Base-by-base conservation (phyloP, 768 basidiomycete species). In the Amyloporia xantha region DNA sequence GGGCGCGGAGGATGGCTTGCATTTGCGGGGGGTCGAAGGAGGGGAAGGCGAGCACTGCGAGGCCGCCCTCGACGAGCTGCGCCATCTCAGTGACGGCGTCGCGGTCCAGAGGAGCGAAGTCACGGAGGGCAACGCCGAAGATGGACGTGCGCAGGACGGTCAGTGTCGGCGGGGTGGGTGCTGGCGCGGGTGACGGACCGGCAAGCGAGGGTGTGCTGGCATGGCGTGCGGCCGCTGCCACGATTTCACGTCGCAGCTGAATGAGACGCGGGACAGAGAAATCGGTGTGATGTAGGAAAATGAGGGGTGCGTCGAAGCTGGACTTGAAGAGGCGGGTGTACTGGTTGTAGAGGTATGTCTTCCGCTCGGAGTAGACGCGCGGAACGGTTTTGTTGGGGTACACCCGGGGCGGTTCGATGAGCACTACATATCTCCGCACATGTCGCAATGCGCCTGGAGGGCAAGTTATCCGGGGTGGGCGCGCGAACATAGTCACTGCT, bases 271-370 rank as follows among this genome's bases (percentile, higher is more conserved):
- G 71, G 2, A 86, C 80, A 24, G 79, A 71, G 61, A 94, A 86
- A 54, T 88, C 83, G 53, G 77, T 72, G 64, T 91, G 90, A 44
- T 81, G 75, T 51, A 95, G 79, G 67, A 95, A 75, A 54, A 96
- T 70, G 62, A 92, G 69, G 26, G 91, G 83, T 0, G 79, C 71
- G 30, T 71, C 65, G 20, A 66, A 57, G 62, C 76, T 77, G 46
- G 72, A 68, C 49, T 77, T 66, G 59, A 95, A 75, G 54, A 95
- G 78, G 58, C 75, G 76, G 49, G 75, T 71, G 73, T 92, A 92
- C 67, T 85, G 82, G 69, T 80, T 76, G 69, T 83, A 90, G 63
- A 91, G 82, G 66, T 79, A 83, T 1, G 81, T 73, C 65, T 94
- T 96, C 64, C 87, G 85, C 62, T 81, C 78, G 44, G 75, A 76